These are phyloP conservation scores for Trametes sp. DNA, from an alignment of 1,284 basidiomycete genomes.

Conservation along the genomic window DNA sequence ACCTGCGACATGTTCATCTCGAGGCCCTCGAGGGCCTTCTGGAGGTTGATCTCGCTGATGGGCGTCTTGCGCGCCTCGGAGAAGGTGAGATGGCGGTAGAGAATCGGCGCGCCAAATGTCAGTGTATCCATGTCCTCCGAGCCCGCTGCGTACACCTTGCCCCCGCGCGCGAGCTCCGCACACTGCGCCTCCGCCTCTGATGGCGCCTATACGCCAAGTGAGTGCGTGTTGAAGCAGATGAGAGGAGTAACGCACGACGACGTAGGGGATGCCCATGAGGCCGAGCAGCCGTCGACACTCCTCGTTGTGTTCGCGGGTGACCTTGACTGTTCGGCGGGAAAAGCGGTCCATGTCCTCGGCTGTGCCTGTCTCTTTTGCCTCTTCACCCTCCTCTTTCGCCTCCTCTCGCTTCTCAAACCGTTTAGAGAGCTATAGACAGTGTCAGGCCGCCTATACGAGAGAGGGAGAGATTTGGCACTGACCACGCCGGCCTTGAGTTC, in stretches of 20 bases:
- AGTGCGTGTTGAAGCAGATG: neutral
- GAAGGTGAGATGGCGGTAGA: slow-evolving; percentile 96
- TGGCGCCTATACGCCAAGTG: slow-evolving; percentile 71
- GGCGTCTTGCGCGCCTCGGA: slow-evolving; percentile 99
- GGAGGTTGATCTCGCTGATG: slow-evolving; percentile 92
- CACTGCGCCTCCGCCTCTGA: slow-evolving; percentile 99
- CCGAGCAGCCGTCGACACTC: slow-evolving; percentile 90
- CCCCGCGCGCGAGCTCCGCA: slow-evolving; percentile 94
- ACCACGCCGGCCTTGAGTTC: slow-evolving; percentile 97
- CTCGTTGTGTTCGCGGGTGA: slow-evolving; percentile 96
- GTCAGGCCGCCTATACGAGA: no score
- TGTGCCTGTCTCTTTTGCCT: slow-evolving; percentile 95
- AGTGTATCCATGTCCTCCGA: slow-evolving; percentile 99
- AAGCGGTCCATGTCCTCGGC: slow-evolving; percentile 93
- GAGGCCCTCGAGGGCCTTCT: slow-evolving; percentile 86
- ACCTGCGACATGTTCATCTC: slow-evolving; percentile 94
- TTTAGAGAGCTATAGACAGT: slow-evolving; percentile 78
- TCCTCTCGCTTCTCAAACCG: slow-evolving; percentile 92
- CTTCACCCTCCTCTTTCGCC: slow-evolving; percentile 93
- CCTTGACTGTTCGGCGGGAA: slow-evolving; percentile 91
- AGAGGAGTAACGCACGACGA: slow-evolving; percentile 65
- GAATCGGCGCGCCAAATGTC: slow-evolving; percentile 91
- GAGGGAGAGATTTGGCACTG: slow-evolving; percentile 50
- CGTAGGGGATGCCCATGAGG: slow-evolving; percentile 97
- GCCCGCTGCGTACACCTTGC: slow-evolving; percentile 95